phyloP scores from a whole-genome alignment of 2,329 filamentous ascomycete genomes.

The Aspergillus sp. region DNA sequence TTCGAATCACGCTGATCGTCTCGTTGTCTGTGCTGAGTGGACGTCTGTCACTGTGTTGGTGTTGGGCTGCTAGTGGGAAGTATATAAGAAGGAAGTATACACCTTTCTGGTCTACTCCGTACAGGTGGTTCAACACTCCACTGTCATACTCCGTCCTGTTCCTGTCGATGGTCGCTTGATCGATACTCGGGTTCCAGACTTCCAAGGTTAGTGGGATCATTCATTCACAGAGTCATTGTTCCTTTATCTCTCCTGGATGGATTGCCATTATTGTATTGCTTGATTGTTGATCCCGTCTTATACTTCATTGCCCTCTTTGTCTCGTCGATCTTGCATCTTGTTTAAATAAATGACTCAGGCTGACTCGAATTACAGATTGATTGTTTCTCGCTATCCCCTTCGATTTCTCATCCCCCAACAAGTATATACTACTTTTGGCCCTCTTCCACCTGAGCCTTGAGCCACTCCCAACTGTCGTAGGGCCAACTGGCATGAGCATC shows the following conservation, averaged over 20 bases:
- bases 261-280: not conserved
- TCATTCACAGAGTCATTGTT: not conserved
- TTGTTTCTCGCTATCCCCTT: not conserved
- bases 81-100: too few relatives aligned
- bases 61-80: too few relatives aligned
- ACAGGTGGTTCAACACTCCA: too few relatives aligned
- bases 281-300: not conserved
- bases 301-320: not conserved
- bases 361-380: not conserved
- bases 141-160: too few relatives aligned
- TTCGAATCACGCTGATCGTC: too few relatives aligned
- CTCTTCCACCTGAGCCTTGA: not conserved
- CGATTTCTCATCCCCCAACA: not conserved
- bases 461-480: not conserved
- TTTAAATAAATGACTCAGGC: not conserved
- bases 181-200: not conserved
- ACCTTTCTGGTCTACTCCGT: not conserved
- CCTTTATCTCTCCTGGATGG: not conserved
- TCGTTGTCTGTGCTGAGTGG: too few relatives aligned
- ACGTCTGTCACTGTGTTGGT: too few relatives aligned
- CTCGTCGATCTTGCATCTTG: not conserved
- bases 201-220: not conserved
- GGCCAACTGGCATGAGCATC: not conserved
- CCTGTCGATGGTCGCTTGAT: not conserved
- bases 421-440: too few relatives aligned